Base-by-base conservation (phyloP, 163 green algal genomes). In the Coccomyxa subellipsoidea region DNA sequence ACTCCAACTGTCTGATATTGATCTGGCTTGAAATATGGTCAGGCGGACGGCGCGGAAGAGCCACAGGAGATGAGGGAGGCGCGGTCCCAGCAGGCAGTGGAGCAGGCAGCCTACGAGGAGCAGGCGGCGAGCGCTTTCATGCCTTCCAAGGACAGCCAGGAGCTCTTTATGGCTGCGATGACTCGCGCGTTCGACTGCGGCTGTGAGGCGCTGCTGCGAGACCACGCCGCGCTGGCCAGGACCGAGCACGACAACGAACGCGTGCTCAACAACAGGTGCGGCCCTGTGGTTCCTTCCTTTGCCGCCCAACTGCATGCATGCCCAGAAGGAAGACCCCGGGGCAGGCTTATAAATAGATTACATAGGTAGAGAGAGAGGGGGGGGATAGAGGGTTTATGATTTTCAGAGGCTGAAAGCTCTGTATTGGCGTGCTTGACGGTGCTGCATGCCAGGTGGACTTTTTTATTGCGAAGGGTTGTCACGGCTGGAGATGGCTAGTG, bases 201-300 rank as follows among this genome's bases (percentile, higher is more conserved):
- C 3, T 86, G 78, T 34, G 38, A 71, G 1, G 87, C 85, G 23
- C 84, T 96, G 80, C 39, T 84, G 5, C 80, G 82, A 35, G 84
- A 90, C 38, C 91, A 94, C 77, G 71, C 59, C 29, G 81, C 77
- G 12, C 85, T 97, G 69, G 54, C 82, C 59, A 77, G 38, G 0
- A 78, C 83, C 36, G 91, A 95, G 81, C 82, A 81, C 9, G 81
- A 91, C 21, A 93, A 94, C 54, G 76, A 84, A 0, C 77, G 84
- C 0, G 82, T 92, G 7, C 79, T 95, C 31, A 93, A 93, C 82
- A 91, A 80, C 86, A 85, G 80, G 81, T 84, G 47, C 15, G 66
- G 21, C 29, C 29, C 66, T 34, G 4, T 36, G 18, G 1, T 35
- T 35, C 29, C 29, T n/a, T n/a, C n/a, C n/a, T n/a, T n/a, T n/a